Evolutionary conservation across 371 early-diverging fungal species (phyloP).

Genomic region (Umbelopsis sp.): DNA sequence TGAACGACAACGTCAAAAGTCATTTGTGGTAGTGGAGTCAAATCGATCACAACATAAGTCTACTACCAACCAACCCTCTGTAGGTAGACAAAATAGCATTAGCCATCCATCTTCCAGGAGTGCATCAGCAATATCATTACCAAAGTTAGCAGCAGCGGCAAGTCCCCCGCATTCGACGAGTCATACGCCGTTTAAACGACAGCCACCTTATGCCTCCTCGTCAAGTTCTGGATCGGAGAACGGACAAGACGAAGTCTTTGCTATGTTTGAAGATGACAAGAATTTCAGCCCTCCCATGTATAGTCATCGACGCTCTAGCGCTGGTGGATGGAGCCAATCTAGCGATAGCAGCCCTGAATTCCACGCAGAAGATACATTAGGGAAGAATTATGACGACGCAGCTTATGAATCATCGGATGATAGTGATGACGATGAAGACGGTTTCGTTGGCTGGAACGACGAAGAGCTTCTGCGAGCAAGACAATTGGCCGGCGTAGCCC

Average conservation of each 20-base stretch:
- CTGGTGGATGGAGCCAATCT: slow-evolving; percentile 17
- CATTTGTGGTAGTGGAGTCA: slow-evolving; percentile 60
- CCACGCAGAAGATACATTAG: neutral
- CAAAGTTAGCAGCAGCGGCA: neutral
- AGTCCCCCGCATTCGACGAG: neutral
- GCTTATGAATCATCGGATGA: slow-evolving; percentile 20
- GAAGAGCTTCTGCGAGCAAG: slow-evolving; percentile 44
- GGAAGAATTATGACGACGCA: neutral
- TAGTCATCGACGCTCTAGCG: slow-evolving; percentile 1
- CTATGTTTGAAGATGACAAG: slow-evolving; percentile 47
- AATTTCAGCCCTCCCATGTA: slow-evolving; percentile 4
- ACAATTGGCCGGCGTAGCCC: slow-evolving; percentile 27
- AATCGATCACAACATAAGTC: neutral
- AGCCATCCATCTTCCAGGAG: slow-evolving; percentile 12
- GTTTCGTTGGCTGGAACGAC: slow-evolving; percentile 51
- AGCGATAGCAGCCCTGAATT: slow-evolving; percentile 20
- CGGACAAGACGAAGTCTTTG: slow-evolving; percentile 46
- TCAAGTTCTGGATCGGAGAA: slow-evolving; percentile 28
- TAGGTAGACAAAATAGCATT: slow-evolving; percentile 13
- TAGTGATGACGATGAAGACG: slow-evolving; percentile 23
- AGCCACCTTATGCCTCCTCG: slow-evolving; percentile 20
- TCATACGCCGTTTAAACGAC: slow-evolving; percentile 15
- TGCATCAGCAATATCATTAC: slow-evolving; percentile 8
- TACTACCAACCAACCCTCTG: neutral
- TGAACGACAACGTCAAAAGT: slow-evolving; percentile 76